Evolutionary conservation across 805 yeast species (phyloP).

Genomic region (Tetrapisispora phaffii): DNA sequence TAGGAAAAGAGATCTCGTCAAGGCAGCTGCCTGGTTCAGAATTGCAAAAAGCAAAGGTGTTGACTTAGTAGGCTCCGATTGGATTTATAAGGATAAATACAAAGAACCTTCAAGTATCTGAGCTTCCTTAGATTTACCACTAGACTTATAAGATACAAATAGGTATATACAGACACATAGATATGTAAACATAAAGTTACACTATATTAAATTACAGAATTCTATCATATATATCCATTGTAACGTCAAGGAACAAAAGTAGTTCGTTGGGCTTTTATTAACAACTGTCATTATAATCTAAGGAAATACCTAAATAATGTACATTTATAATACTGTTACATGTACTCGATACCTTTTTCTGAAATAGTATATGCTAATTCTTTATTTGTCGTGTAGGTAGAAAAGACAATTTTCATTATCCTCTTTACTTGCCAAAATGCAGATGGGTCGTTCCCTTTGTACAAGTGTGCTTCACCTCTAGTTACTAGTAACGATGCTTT

Average conservation of each 20-base stretch:
- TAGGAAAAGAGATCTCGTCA: constrained; percentile 46
- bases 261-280: too few relatives aligned
- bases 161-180: too few relatives aligned
- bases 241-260: too few relatives aligned
- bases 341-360: constrained; percentile 19
- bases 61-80: constrained; percentile 54
- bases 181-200: neutral
- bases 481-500: constrained; percentile 30
- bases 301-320: neutral
- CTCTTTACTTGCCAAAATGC: constrained; percentile 29
- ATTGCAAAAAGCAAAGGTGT: constrained; percentile 54
- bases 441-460: constrained; percentile 27
- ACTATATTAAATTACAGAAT: too few relatives aligned
- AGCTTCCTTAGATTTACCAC: neutral
- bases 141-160: neutral
- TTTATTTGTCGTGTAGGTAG: constrained; percentile 26
- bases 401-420: constrained; percentile 34
- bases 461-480: constrained; percentile 24
- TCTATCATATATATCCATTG: too few relatives aligned
- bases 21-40: constrained; percentile 65
- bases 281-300: too few relatives aligned
- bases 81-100: constrained; percentile 70
- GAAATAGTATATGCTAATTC: constrained; percentile 19
- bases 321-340: neutral
- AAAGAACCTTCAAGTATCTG: constrained; percentile 15